Evolutionary conservation across 495 filamentous ascomycete genomes (phyloP), one percentile per base, ranked within the genome.

Genomic region (Hapsidospora chrysogenum): DNA sequence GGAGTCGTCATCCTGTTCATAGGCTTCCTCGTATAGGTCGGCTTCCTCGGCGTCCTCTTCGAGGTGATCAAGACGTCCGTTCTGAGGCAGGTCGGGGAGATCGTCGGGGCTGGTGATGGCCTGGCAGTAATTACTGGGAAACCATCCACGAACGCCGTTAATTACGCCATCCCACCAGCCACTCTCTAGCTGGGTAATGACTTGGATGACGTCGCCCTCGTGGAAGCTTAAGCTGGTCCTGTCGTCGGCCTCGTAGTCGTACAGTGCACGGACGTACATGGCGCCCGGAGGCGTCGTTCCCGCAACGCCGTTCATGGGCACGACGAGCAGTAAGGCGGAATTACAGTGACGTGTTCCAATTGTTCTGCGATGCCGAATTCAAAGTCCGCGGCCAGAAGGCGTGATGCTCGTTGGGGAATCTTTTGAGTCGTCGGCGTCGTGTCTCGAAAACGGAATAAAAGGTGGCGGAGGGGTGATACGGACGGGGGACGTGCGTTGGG

Each of bases 101-200:
- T 92, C 81, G 32, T 80, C 74, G 28, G 72, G 66, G 46, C 76
- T 79, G 16, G 74, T 61, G 47, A 95, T 80, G 27, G 89, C 70
- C 36, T 77, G 70, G 58, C 89, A 96, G 58, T 97, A 97, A 53
- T 97, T 97, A 66, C 89, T 96, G 6, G 89, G 89, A 59, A 97
- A 97, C 89, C 89, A 97, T 37, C 89, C 89, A 43, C 89, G 75
- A 39, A 87, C 75, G 30, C 80, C 85, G 41, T 86, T 78, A 50
- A 96, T 87, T 26, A 96, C 82, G 8, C 89, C 89, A 58, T 97
- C 89, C 89, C 89, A 97, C 89, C 89, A 97, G 7, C 89, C 89
- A 42, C 85, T 96, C 47, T 95, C 92, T 28, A 97, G 65, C 55
- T 93, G 86, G 38, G 92, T 97, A 39, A 97, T 79, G 45, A 97